Conservation (phyloP, 257 asterid species). For the Avicennia marina region DNA sequence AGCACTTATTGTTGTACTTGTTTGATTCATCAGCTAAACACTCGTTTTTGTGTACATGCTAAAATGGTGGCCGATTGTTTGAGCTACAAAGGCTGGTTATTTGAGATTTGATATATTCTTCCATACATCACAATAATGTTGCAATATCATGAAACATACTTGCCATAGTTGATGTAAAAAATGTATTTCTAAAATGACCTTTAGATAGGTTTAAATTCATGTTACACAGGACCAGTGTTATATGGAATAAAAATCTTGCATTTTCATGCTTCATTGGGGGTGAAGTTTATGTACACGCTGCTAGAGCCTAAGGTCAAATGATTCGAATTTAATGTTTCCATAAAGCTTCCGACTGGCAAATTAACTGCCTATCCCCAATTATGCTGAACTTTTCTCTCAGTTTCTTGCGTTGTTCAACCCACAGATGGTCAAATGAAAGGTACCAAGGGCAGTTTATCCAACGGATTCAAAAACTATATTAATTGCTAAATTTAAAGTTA, state of each 20-base stretch:
- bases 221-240: neutral
- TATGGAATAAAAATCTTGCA: neutral
- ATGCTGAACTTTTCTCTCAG: neutral
- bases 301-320: too few species aligned
- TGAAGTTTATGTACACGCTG: too few species aligned
- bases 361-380: neutral
- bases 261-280: too few species aligned
- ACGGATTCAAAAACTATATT: too few species aligned
- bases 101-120: constrained; percentile 1
- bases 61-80: constrained; percentile 13
- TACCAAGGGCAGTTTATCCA: neutral
- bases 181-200: neutral
- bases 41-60: constrained; percentile 16
- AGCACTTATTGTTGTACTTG: constrained; percentile 18
- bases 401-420: neutral
- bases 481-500: too few species aligned
- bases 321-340: too few species aligned
- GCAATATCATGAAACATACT: neutral
- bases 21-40: constrained; percentile 14
- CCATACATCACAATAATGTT: neutral
- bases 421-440: neutral
- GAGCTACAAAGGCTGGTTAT: constrained; percentile 9
- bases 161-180: neutral
- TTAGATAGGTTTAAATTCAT: neutral
- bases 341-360: too few species aligned